Percentiles rank a stretch among this genome's conserved stretches.
These are phyloP conservation scores for Polytrichum formosum DNA, from an alignment of 225 moss, liverwort and hornwort genomes.

Conservation along the genomic window DNA sequence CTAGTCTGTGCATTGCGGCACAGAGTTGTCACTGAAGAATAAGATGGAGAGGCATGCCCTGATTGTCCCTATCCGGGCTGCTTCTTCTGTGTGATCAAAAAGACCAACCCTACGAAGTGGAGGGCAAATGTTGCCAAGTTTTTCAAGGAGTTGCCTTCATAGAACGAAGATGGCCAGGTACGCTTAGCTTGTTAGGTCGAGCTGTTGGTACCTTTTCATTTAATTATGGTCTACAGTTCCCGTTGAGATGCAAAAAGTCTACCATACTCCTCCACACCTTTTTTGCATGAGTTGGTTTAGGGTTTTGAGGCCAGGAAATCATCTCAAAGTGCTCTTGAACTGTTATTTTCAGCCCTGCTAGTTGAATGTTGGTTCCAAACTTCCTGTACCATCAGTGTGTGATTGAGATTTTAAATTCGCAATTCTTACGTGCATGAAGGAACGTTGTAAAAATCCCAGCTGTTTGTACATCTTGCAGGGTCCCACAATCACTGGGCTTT, in stretches of 20 bases:
- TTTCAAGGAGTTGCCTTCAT: slow-evolving; percentile 86
- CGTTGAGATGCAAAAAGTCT: slow-evolving; percentile 1
- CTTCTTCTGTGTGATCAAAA: slow-evolving; percentile 97
- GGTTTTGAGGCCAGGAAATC: too few species aligned
- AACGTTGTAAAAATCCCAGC: not conserved
- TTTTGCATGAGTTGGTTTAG: too few species aligned
- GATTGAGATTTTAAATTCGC: slow-evolving; percentile 3
- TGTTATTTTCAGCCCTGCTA: too few species aligned
- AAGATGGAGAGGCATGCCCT: slow-evolving; percentile 74
- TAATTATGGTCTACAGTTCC: not conserved
- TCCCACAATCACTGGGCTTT: slow-evolving; percentile 90
- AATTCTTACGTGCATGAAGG: slow-evolving; percentile 1
- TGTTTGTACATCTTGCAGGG: slow-evolving; percentile 41
- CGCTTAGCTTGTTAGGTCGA: slow-evolving; percentile 11
- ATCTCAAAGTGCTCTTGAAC: too few species aligned
- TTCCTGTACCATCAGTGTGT: slow-evolving; percentile 4
- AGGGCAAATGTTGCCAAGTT: slow-evolving; percentile 80
- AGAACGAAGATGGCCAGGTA: slow-evolving; percentile 87
- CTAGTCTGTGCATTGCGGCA: slow-evolving; percentile 18
- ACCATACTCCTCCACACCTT: too few species aligned
- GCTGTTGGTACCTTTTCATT: not conserved
- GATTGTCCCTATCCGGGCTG: slow-evolving; percentile 90
- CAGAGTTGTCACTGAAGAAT: slow-evolving; percentile 20
- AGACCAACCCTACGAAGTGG: slow-evolving; percentile 72
- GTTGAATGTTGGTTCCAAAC: not conserved